Evolutionary conservation across 306 rosid genomes (phyloP).

Genomic region (Mimosa pudica): DNA sequence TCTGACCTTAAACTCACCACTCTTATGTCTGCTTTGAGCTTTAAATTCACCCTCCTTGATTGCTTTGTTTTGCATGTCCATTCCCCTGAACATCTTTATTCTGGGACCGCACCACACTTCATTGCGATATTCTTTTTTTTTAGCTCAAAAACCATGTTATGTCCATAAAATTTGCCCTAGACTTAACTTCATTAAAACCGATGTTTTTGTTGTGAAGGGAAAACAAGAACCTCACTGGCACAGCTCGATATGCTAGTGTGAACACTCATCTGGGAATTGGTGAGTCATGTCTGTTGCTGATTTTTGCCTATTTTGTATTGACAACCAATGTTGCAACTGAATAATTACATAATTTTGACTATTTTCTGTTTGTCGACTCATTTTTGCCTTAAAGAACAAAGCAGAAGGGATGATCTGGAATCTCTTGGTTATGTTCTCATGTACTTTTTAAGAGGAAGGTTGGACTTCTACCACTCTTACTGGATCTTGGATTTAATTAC

Average conservation of each 20-base stretch:
- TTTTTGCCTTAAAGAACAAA: conserved; percentile 75
- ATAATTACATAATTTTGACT: background rate
- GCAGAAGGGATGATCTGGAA: conserved; percentile 99
- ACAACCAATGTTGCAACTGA: conserved; percentile 12
- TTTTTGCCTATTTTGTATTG: conserved; percentile 30
- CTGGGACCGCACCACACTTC: background rate
- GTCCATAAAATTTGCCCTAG: background rate
- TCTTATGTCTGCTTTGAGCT: background rate
- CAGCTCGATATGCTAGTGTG: conserved; percentile 99
- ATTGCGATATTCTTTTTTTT: conserved; percentile 1
- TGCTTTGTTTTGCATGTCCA: conserved; percentile 4
- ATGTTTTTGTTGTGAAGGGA: conserved; percentile 57
- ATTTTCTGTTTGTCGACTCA: conserved; percentile 22
- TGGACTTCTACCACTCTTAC: conserved; percentile 32
- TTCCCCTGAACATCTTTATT: conserved; percentile 16
- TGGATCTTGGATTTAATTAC: conserved; percentile 35
- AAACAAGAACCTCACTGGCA: conserved; percentile 99
- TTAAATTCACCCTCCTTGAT: background rate
- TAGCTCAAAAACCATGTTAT: conserved; percentile 7
- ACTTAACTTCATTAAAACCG: background rate
- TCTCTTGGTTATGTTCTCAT: conserved; percentile 99
- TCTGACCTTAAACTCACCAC: background rate
- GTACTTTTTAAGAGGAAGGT: conserved; percentile 99
- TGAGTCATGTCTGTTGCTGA: conserved; percentile 50
- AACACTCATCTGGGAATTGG: conserved; percentile 99